These are phyloP conservation scores for Fusarium lyarnte DNA, from an alignment of 2,329 filamentous ascomycete species.

Conservation along the genomic window DNA sequence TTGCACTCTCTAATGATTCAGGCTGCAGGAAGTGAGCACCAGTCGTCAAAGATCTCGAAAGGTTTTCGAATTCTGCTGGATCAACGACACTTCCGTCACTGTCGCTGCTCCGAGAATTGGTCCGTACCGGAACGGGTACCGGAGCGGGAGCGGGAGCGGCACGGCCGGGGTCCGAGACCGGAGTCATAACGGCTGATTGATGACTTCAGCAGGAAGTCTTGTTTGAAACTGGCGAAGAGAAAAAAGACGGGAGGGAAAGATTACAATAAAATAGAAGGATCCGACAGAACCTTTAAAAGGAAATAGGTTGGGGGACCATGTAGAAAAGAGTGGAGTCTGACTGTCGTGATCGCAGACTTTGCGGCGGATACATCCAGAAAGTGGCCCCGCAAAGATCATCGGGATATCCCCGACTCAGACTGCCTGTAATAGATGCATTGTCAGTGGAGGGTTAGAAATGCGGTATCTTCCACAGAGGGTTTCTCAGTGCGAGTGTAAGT, in stretches of 20 bases:
- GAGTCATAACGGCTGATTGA: slow-evolving; percentile 8
- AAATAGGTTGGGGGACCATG: slow-evolving; percentile 13
- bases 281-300: neutral
- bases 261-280: neutral
- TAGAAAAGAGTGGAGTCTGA: slow-evolving; percentile 28
- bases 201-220: neutral
- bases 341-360: slow-evolving; percentile 42
- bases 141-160: slow-evolving; percentile 16
- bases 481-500: slow-evolving; percentile 9
- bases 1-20: slow-evolving; percentile 52
- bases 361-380: slow-evolving; percentile 1
- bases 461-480: neutral
- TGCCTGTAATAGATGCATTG: slow-evolving; percentile 8
- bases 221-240: neutral
- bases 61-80: slow-evolving; percentile 36
- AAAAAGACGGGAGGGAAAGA: neutral
- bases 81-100: slow-evolving; percentile 31
- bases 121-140: slow-evolving; percentile 36
- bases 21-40: slow-evolving; percentile 53
- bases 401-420: slow-evolving; percentile 16
- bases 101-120: slow-evolving; percentile 20
- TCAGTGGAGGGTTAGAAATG: neutral
- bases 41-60: slow-evolving; percentile 54
- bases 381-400: slow-evolving; percentile 30
- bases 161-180: slow-evolving; percentile 9